Evolutionary conservation across 768 basidiomycete species (phyloP).

Genomic region (Trametes elegans): DNA sequence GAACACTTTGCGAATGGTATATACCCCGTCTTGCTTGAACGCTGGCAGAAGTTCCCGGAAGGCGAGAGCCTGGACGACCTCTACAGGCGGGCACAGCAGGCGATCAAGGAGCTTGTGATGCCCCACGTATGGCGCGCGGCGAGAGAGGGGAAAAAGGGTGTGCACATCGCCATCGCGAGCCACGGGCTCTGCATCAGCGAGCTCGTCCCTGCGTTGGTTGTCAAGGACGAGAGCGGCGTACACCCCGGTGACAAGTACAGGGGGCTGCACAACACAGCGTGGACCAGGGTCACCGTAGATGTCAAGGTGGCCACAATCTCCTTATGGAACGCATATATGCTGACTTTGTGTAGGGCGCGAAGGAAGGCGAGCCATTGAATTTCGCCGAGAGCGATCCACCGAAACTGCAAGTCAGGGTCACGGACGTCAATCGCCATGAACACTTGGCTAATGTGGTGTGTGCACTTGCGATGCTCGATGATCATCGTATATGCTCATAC

Average conservation of each 20-base stretch:
- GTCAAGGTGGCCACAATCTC: constrained; percentile 35
- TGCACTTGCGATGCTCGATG: constrained; percentile 1
- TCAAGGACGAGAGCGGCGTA: constrained; percentile 36
- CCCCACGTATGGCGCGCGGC: constrained; percentile 50
- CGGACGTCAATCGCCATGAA: constrained; percentile 51
- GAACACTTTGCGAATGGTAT: constrained; percentile 52
- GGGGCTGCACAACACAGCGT: constrained; percentile 67
- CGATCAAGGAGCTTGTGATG: constrained; percentile 51
- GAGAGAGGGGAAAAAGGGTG: constrained; percentile 35
- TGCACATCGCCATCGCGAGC: constrained; percentile 68
- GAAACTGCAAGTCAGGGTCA: constrained; percentile 43
- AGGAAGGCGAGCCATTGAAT: constrained; percentile 24
- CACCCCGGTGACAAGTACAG: constrained; percentile 38
- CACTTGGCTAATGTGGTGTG: constrained; percentile 60
- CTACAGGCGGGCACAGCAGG: constrained; percentile 48
- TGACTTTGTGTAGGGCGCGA: constrained; percentile 27
- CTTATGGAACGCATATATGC: background rate
- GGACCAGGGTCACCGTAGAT: constrained; percentile 55
- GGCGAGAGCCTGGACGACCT: constrained; percentile 75
- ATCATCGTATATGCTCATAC: background rate
- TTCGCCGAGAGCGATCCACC: constrained; percentile 29
- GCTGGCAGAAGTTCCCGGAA: constrained; percentile 57
- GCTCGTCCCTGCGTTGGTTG: constrained; percentile 50
- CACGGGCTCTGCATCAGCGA: constrained; percentile 67
- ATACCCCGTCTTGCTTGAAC: constrained; percentile 48